Evolutionary conservation across 2,329 filamentous ascomycete species (phyloP), one percentile per base, ranked within the genome.

Genomic region (Ambrosiella cleistominuta): DNA sequence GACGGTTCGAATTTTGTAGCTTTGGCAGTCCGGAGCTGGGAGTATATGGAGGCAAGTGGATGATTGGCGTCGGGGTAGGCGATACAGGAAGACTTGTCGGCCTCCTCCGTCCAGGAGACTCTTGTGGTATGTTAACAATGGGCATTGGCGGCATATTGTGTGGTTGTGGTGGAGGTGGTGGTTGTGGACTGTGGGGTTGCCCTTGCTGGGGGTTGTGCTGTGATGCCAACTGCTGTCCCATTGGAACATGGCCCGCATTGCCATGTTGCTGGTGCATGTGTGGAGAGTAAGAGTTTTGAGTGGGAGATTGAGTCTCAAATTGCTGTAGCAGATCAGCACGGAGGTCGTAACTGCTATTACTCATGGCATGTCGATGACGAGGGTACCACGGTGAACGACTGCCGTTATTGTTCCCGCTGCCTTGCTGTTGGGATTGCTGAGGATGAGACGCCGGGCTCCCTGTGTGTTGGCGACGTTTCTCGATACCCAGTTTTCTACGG

Each of bases 401-500:
- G 7, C 55, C 51, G 19, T 47, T 47, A 15, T 47, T 47, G 44
- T 47, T 47, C 7, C 44, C n/a, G 40, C 5, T 42, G 54, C 50
- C 17, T 57, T 54, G 44, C 36, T 51, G 15, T 53, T 56, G 37
- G 38, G 53, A 39, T 7, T 58, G 59, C 15, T 57, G 52, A 17
- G 54, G 54, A 38, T 57, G 55, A 2, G 12, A 37, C 36, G 63
- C 62, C 52, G 51, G 56, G 12, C 61, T 6, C 37, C 38, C 57
- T 13, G 56, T 35, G 54, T 61, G 62, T 44, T 69, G 66, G 4
- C 83, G 76, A 40, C 85, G 76, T 58, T 79, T 78, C 53, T 83
- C 72, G 62, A 90, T 87, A n/a, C 83, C 85, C 57, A 79, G 80
- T 65, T 82, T 83, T 55, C 86, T 81, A 54, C 83, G 83, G 66